These are phyloP conservation scores for Striga asiatica DNA, from an alignment of 257 asterid species.

Conservation along the genomic window DNA sequence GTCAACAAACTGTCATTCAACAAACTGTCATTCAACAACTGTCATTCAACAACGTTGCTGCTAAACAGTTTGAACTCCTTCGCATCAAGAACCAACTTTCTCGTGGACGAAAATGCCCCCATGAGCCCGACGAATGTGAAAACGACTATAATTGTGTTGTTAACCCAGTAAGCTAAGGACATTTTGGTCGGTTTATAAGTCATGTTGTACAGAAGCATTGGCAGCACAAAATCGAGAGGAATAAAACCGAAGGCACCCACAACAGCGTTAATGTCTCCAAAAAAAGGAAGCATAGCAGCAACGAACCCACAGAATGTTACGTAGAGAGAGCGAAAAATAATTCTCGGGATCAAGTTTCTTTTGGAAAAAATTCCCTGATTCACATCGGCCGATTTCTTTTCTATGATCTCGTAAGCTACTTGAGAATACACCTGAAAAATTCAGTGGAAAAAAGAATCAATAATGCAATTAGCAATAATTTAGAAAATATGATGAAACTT, in stretches of 20 bases:
- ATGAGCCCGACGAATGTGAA: constrained; percentile 73
- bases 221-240: constrained; percentile 85
- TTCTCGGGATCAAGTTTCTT: constrained; percentile 75
- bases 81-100: constrained; percentile 74
- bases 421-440: constrained; percentile 74
- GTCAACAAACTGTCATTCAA: no score
- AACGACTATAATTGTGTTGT: constrained; percentile 44
- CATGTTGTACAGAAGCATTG: constrained; percentile 92
- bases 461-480: not conserved
- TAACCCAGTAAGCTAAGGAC: constrained; percentile 52
- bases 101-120: constrained; percentile 71
- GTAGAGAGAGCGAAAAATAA: constrained; percentile 61
- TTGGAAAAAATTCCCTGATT: constrained; percentile 58
- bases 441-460: not conserved
- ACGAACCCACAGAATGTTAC: constrained; percentile 62
- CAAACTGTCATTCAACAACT: constrained; percentile 2
- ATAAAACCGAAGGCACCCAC: constrained; percentile 96
- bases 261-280: constrained; percentile 77
- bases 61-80: constrained; percentile 65
- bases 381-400: constrained; percentile 79
- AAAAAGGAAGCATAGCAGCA: constrained; percentile 96
- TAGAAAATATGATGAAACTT: no score
- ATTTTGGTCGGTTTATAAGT: constrained; percentile 47
- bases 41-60: constrained; percentile 57
- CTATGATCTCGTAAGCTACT: constrained; percentile 96